phyloP scores from a whole-genome alignment of 1,139 yeast genomes.

The Geotrichum klebahnii region DNA sequence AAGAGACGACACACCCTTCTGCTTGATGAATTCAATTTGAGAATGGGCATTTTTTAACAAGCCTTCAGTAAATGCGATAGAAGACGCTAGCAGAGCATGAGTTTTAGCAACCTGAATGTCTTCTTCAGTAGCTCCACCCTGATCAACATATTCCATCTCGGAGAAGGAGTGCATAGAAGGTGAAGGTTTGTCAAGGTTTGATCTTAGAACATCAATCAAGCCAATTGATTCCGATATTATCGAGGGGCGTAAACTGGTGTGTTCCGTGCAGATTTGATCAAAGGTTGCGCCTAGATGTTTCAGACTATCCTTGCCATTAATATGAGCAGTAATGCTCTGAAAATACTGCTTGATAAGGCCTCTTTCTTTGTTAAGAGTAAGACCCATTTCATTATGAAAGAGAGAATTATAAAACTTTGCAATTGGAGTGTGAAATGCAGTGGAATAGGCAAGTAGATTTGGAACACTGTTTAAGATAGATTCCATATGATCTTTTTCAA shows the following conservation, averaged over 20 bases:
- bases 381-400: conserved; percentile 71
- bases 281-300: conserved; percentile 61
- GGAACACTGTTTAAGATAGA: conserved; percentile 55
- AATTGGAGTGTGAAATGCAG: conserved; percentile 56
- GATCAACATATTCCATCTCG: conserved; percentile 22
- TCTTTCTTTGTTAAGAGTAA: conserved; percentile 51
- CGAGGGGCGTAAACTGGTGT: conserved; percentile 61
- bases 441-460: conserved; percentile 51
- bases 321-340: conserved; percentile 23
- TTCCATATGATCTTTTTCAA: conserved; percentile 73
- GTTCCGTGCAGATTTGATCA: conserved; percentile 82
- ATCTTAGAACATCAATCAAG: conserved; percentile 49
- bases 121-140: conserved; percentile 20
- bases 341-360: conserved; percentile 47
- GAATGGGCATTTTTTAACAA: conserved; percentile 37
- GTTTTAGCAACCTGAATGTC: conserved; percentile 18
- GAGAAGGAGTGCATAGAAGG: conserved; percentile 17
- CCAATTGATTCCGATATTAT: conserved; percentile 51
- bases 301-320: conserved; percentile 38
- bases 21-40: conserved; percentile 36
- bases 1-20: conserved; percentile 33
- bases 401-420: conserved; percentile 83
- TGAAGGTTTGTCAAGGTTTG: conserved; percentile 22
- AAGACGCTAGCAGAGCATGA: conserved; percentile 16
- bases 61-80: conserved; percentile 35